Base-by-base conservation (phyloP, 2,329 filamentous ascomycete species). In the Aspergillus melleus region DNA sequence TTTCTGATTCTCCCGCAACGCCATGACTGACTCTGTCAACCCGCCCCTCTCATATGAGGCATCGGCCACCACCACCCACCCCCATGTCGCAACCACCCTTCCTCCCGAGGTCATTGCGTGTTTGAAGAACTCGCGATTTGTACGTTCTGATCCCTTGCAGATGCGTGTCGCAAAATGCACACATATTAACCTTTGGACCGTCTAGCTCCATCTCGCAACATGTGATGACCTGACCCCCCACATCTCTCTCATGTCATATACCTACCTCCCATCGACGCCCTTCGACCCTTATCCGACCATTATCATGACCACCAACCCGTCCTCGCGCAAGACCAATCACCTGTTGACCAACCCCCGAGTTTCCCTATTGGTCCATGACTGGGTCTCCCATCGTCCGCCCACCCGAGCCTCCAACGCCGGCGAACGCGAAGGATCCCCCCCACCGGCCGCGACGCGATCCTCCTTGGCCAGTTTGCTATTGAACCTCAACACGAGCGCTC, bases 221-320 rank as follows among this genome's bases (percentile, higher is more conserved):
- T 96, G 90, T 76, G 87, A 87, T 68, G 84, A 90, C 67, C 90
- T 95, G 71, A 83, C 88, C 64, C 95, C 95, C 10, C 92, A 98
- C 75, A 91, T 98, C 66, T 96, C 92, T 42, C 87, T 99, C 65
- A 99, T 99, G 95, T 97, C 96, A 82, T 98, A 98, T 81, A 98
- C 95, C 72, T 98, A 97, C 79, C 89, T 99, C 22, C 90, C 92
- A 44, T 87, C 84, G 6, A 91, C 90, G 16, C 88, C 87, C 44
- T 89, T 87, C 76, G 84, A 86, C 44, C 72, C 83, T 54, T 78
- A 80, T n/a, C 89, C 92, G n/a, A 90, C 92, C 64, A 96, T 98
- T 72, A 90, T 98, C 82, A 93, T 94, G 90, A 98, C 95, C 58
- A 96, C 90, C 3, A 87, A 93, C 69, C 86, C 90, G 22, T 89